These are phyloP conservation scores for Bryopsis sp. DNA, from an alignment of 139 green algal species.

Conservation along the genomic window DNA sequence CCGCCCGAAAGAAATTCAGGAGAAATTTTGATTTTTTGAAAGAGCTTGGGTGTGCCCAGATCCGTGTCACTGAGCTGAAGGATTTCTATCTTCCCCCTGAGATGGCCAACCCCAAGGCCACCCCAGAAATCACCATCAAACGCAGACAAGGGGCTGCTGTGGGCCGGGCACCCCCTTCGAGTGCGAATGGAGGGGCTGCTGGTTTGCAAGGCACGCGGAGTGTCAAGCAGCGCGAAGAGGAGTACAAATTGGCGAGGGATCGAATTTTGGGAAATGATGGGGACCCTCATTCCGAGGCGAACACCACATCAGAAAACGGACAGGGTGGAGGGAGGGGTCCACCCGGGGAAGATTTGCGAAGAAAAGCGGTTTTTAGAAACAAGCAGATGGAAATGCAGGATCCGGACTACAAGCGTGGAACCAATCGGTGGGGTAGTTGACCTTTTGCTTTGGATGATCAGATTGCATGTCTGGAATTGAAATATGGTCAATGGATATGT, in stretches of 20 bases:
- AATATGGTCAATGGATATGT: too few species aligned
- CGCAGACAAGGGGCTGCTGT: neutral
- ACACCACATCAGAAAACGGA: slow-evolving; percentile 4
- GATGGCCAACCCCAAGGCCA: neutral
- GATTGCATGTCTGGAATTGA: too few species aligned
- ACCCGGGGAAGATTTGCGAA: neutral
- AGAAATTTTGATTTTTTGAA: neutral
- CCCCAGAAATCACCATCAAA: slow-evolving; percentile 18
- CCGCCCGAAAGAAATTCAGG: neutral
- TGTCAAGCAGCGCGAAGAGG: slow-evolving; percentile 16
- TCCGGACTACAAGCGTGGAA: slow-evolving; percentile 15
- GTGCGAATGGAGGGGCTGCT: neutral
- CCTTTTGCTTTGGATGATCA: too few species aligned
- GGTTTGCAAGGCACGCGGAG: neutral
- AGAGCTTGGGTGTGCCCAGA: neutral
- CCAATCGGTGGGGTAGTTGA: too few species aligned
- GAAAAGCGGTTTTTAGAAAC: slow-evolving; percentile 18
- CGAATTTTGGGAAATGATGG: slow-evolving; percentile 2
- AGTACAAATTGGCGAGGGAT: slow-evolving; percentile 18
- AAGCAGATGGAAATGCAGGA: slow-evolving; percentile 13
- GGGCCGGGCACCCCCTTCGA: neutral
- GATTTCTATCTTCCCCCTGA: slow-evolving; percentile 16
- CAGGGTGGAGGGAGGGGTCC: neutral
- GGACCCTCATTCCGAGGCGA: neutral
- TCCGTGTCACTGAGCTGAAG: slow-evolving; percentile 9